Base-by-base conservation (phyloP, 768 basidiomycete genomes). In the Termitomyces sp. region DNA sequence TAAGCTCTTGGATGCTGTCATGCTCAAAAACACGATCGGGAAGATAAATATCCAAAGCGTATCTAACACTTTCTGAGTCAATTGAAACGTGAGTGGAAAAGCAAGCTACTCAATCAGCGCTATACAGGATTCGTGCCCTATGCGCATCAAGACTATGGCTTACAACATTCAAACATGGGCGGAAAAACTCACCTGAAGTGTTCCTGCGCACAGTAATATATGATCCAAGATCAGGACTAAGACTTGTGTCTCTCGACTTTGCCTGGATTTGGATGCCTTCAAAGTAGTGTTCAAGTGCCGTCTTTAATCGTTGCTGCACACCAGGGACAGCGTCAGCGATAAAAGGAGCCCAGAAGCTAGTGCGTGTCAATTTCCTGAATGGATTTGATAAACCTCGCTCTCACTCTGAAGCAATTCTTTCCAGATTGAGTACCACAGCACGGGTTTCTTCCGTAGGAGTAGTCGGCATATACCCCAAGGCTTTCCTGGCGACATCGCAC, bases 161-260 rank as follows among this genome's bases (percentile, higher is more conserved):
- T 20, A 46, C 46, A 15, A 25, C 6, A 17, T 10, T 50, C 14
- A 25, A 36, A 40, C 29, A 20, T 29, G 14, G 20, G 6, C 34
- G 5, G 55, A 60, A 48, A 60, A 66, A 69, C 68, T 66, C 64
- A 73, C 88, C 89, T 64, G 87, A 88, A 34, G 88, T 90, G 65
- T 91, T 86, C 47, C 91, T 81, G n/a, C 90, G 84, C 48, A 88
- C 76, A 55, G 83, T 75, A 63, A 92, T 87, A 67, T 90, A 92
- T 1, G 86, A 83, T 63, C 91, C 87, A 34, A 92, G 81, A 71
- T 88, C 87, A 11, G 87, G 87, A 49, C 89, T 77, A 29, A 75
- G 66, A 2, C 73, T 80, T 4, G 78, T 72, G 57, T 80, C 76
- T 45, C 87, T 86, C 63, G 83, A 82, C 36, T 74, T 20, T 20